These are phyloP conservation scores for Termitomyces sp. DNA, from an alignment of 768 basidiomycete genomes.

Conservation along the genomic window DNA sequence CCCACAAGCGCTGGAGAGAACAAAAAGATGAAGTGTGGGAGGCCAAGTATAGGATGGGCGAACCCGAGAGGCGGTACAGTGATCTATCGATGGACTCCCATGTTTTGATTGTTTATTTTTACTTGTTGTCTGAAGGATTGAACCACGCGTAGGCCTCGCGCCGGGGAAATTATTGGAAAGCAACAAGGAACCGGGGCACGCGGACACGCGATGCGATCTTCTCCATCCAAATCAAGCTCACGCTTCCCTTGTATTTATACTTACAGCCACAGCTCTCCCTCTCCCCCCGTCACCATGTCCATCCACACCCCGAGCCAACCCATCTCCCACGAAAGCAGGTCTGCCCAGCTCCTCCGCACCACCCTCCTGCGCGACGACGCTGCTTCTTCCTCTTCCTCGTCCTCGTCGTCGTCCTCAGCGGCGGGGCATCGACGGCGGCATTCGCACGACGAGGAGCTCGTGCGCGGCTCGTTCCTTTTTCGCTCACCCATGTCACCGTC, in stretches of 20 bases:
- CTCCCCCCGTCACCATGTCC: background rate
- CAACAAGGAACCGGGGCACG: background rate
- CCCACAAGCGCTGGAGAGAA: background rate
- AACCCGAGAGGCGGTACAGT: background rate
- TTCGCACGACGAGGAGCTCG: constrained; percentile 14
- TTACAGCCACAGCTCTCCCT: background rate
- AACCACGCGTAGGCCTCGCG: too few relatives aligned
- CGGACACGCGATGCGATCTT: background rate
- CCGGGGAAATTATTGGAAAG: background rate
- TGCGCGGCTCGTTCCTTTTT: constrained; percentile 24
- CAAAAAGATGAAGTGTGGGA: background rate
- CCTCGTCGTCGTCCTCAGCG: background rate
- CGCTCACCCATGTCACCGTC: constrained; percentile 13
- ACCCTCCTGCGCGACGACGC: background rate
- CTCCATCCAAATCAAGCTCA: background rate
- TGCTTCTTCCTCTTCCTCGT: background rate
- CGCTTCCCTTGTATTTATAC: background rate
- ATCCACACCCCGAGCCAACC: background rate
- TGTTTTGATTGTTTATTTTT: background rate
- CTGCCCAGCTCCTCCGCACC: constrained; percentile 1
- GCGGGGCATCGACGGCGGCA: constrained; percentile 1
- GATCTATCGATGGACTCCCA: background rate
- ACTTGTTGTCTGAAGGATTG: background rate
- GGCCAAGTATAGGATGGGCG: background rate
- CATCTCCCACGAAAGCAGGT: background rate